Evolutionary conservation across 169 alveolate species (phyloP), one percentile per base, ranked within the genome.

Genomic region (Cryptosporidium canis): DNA sequence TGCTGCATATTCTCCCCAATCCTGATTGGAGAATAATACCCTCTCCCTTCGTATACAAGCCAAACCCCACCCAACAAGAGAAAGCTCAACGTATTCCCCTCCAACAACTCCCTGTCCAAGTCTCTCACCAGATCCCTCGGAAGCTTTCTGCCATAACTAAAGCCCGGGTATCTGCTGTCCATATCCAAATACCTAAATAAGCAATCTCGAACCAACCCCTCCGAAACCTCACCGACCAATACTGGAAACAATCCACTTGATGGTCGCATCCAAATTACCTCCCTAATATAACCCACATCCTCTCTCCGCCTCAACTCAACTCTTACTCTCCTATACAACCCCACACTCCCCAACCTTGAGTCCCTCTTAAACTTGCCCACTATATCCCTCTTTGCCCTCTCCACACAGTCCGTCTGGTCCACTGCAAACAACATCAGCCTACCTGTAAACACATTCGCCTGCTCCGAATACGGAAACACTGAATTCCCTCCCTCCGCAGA

Each of bases 381-480:
- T 16, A 61, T 1, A 35, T 58, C 72, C 24, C 12, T 58, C 12
- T 7, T 43, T 39, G 87, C 87, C 3, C 18, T 56, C 37, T 77
- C 61, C 21, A 77, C 21, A 37, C 87, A 77, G 7, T 56, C 77
- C 14, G 3, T 1, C 35, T 77, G 29, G 39, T 77, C 58, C 14
- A 77, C 63, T 9, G 70, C 4, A 55, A 77, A 58, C 27, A 58
- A 41, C 39, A 58, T 58, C 18, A 77, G 8, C 11, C 55, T 44
- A 5, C 41, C 39, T 37, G 87, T 77, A 55, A 55, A 77, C 27
- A 77, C n/a, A 18, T 77, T 77, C 31, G 24, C 39, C 16, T 58
- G 72, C 24, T 77, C 72, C 5, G 87, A 58, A 77, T 58, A 77
- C 27, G 87, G 87, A 77, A 77, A 77, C n/a, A 58, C 65, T 21